Evolutionary conservation across 257 asterid genomes (phyloP).

Genomic region (Solanum medicagineum): DNA sequence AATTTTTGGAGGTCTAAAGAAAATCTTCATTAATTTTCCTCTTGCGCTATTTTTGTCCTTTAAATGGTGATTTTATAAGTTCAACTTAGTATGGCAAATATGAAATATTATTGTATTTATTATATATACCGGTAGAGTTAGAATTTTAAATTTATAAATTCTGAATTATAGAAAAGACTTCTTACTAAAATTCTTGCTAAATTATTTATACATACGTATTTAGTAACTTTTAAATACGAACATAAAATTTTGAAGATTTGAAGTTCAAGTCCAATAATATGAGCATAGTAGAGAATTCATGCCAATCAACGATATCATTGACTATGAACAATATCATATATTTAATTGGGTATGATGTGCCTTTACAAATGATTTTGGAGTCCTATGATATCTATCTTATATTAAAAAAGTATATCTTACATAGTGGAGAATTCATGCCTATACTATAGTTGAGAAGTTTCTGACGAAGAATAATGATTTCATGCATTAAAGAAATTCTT

Average conservation of each 20-base stretch:
- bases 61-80: too few species aligned
- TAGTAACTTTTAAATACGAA: not conserved
- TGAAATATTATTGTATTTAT: not conserved
- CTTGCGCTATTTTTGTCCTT: too few species aligned
- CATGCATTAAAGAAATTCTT: not conserved
- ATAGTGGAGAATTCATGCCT: not conserved
- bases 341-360: not conserved
- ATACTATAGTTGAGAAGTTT: not conserved
- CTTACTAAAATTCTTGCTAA: not conserved
- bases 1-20: too few species aligned
- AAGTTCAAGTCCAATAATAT: not conserved
- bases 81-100: too few species aligned
- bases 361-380: not conserved
- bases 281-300: not conserved
- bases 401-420: not conserved
- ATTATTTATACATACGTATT: not conserved
- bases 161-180: not conserved
- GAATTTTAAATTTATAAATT: not conserved
- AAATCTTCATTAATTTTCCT: too few species aligned
- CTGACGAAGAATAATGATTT: not conserved
- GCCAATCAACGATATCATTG: not conserved
- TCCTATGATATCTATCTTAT: not conserved
- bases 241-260: not conserved
- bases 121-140: not conserved
- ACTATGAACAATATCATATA: not conserved